Evolutionary conservation across 163 green algal species (phyloP).

Genomic region (Chlamydomonas reinhardtii): DNA sequence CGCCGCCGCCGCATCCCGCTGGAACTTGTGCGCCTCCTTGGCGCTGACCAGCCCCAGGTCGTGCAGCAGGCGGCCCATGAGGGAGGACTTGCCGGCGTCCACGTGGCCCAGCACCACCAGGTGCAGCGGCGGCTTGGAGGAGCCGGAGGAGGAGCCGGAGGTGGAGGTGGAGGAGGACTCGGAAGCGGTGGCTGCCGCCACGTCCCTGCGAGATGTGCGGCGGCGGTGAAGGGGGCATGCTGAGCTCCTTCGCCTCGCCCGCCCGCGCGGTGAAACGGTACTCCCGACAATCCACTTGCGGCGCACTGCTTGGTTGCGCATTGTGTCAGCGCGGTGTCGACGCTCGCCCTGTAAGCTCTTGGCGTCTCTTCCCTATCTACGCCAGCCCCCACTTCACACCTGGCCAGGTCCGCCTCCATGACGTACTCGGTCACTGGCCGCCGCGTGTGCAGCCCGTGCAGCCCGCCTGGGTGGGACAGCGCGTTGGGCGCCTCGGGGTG

Average conservation of each 20-base stretch:
- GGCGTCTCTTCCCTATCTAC: too few relatives aligned
- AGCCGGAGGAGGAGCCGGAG: neutral
- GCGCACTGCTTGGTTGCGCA: too few relatives aligned
- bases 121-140: constrained; percentile 69
- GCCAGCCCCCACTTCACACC: too few relatives aligned
- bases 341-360: too few relatives aligned
- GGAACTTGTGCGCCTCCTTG: constrained; percentile 81
- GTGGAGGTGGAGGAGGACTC: neutral
- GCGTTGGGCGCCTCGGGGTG: neutral
- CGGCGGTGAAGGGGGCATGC: too few relatives aligned
- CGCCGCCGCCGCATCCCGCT: constrained; percentile 79
- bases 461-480: neutral
- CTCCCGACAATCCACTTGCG: too few relatives aligned
- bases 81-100: constrained; percentile 95
- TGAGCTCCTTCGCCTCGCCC: too few relatives aligned
- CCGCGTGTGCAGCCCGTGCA: constrained; percentile 13
- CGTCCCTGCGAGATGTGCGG: too few relatives aligned
- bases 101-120: constrained; percentile 96
- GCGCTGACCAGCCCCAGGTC: constrained; percentile 76
- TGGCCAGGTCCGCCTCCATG: constrained; percentile 69
- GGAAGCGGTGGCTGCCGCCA: neutral
- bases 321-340: too few relatives aligned
- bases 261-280: too few relatives aligned
- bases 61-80: constrained; percentile 94
- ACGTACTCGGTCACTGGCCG: constrained; percentile 66